A percentile compares a stretch with the other conserved stretches of the same genome.
phyloP scores from a whole-genome alignment of 1,284 basidiomycete genomes.

The Microbotryum violaceum region DNA sequence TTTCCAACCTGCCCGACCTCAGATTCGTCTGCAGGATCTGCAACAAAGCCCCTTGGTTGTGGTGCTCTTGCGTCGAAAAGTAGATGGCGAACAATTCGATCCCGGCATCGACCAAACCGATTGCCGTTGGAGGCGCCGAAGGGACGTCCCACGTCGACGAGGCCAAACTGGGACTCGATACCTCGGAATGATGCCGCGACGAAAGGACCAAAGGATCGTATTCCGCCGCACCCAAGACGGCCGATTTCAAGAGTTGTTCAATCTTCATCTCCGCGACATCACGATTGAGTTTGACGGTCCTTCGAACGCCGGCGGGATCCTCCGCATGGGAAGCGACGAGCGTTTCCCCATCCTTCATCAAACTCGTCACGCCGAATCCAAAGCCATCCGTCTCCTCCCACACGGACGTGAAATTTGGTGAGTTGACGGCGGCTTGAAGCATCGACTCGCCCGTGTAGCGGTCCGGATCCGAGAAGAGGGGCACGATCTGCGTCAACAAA shows the following conservation, averaged over 20 bases:
- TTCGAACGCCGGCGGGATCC: neutral
- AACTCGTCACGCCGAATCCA: conserved; percentile 80
- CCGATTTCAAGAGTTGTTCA: conserved; percentile 66
- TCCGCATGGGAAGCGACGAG: conserved; percentile 28
- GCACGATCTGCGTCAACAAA: conserved; percentile 75
- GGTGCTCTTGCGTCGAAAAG: conserved; percentile 67
- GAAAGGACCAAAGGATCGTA: conserved; percentile 56
- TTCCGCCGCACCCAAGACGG: conserved; percentile 75
- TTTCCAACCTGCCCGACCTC: conserved; percentile 72
- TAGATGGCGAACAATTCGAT: conserved; percentile 73
- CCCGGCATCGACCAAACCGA: conserved; percentile 79
- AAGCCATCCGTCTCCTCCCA: conserved; percentile 87
- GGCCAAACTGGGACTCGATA: neutral
- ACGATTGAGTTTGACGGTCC: conserved; percentile 52
- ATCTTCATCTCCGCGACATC: conserved; percentile 69
- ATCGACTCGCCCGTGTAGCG: conserved; percentile 58
- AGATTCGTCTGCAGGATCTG: conserved; percentile 53
- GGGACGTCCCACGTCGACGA: neutral
- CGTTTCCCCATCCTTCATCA: conserved; percentile 43
- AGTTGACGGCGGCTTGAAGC: conserved; percentile 84
- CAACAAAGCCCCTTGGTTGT: conserved; percentile 59
- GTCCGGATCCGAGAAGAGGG: conserved; percentile 72
- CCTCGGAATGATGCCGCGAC: conserved; percentile 8
- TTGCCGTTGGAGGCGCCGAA: conserved; percentile 57
- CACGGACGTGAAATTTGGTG: conserved; percentile 73